Evolutionary conservation across 1,284 basidiomycete genomes (phyloP).

Genomic region (Rhodotorula sp.): DNA sequence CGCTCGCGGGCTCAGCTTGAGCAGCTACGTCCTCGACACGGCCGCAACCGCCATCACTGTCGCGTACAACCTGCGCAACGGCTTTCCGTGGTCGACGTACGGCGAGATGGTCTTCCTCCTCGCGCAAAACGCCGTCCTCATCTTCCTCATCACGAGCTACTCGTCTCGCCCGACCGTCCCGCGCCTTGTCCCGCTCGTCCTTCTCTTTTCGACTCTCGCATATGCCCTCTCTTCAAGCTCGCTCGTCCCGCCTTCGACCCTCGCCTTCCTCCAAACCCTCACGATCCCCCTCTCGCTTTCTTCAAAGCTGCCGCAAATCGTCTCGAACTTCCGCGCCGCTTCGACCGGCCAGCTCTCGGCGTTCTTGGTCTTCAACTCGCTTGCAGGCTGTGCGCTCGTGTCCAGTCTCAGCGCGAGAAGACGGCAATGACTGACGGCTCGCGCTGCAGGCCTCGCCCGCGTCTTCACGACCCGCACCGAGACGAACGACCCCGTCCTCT

Average conservation of each 20-base stretch:
- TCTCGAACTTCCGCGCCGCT: conserved; percentile 67
- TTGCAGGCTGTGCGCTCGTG: conserved; percentile 55
- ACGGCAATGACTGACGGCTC: neutral
- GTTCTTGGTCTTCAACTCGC: conserved; percentile 79
- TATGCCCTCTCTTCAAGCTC: conserved; percentile 50
- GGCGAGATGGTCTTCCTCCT: conserved; percentile 90
- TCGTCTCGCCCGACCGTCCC: conserved; percentile 40
- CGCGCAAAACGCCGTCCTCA: conserved; percentile 75
- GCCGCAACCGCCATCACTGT: conserved; percentile 47
- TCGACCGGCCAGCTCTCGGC: conserved; percentile 88
- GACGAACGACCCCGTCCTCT: conserved; percentile 73
- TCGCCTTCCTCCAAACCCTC: conserved; percentile 56
- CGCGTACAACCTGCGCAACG: conserved; percentile 73
- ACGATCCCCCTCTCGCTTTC: conserved; percentile 79
- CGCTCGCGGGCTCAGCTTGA: conserved; percentile 77
- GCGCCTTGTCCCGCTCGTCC: conserved; percentile 43
- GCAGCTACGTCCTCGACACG: conserved; percentile 64
- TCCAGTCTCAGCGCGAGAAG: too few species aligned
- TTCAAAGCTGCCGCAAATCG: conserved; percentile 84
- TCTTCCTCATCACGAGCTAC: conserved; percentile 73
- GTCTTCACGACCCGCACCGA: conserved; percentile 87
- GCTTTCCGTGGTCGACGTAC: conserved; percentile 91
- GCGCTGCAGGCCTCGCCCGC: conserved; percentile 69
- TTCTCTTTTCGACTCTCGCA: conserved; percentile 56
- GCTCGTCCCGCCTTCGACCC: conserved; percentile 59